Base-by-base conservation (phyloP, 1,139 yeast genomes). In the Kodamaea derodonti region DNA sequence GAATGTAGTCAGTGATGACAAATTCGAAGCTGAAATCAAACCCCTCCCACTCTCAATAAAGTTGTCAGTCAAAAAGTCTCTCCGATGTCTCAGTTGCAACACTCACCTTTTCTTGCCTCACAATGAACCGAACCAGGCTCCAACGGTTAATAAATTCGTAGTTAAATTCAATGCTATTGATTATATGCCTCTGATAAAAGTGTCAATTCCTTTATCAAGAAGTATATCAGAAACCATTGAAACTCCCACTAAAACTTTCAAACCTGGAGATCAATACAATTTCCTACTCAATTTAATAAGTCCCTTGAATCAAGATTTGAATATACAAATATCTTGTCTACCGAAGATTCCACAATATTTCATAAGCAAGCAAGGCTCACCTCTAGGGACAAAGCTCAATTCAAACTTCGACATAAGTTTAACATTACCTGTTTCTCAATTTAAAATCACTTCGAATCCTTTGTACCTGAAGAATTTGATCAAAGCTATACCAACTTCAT, bases 111-210 rank as follows among this genome's bases (percentile, higher is more conserved):
- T 51, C 17, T 36, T 48, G 12, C 70, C 71, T 3, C 45, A 51
- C 4, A 29, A 41, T 1, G 56, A 48, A 14, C 47, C 50, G 2
- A 60, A 56, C 20, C 58, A 33, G 32, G 47, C 44, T 4, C 62
- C 67, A 3, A 53, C 60, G 4, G 39, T 54, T 43, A 53, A 58
- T 39, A 66, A 65, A 36, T 56, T 54, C 36, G 35, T 45, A 11
- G 47, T 49, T 15, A 59, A 56, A 38, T 63, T 59, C 48, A 55
- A 58, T 38, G 71, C 72, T 3, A 43, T 56, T 10, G 72, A 67
- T 26, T 55, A 49, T 20, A 31, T 65, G 34, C 73, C 73, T 3
- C 36, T 47, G 3, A 33, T 62, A 2, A 47, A 46, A 11, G 37
- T 49, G 1, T 35, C 20, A 34, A 37, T 14, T 24, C 48, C 24